A percentile compares a stretch with the other conserved stretches of the same genome.
Evolutionary conservation across 208 protist genomes (phyloP).

Genomic region (Crithidia bombi): DNA sequence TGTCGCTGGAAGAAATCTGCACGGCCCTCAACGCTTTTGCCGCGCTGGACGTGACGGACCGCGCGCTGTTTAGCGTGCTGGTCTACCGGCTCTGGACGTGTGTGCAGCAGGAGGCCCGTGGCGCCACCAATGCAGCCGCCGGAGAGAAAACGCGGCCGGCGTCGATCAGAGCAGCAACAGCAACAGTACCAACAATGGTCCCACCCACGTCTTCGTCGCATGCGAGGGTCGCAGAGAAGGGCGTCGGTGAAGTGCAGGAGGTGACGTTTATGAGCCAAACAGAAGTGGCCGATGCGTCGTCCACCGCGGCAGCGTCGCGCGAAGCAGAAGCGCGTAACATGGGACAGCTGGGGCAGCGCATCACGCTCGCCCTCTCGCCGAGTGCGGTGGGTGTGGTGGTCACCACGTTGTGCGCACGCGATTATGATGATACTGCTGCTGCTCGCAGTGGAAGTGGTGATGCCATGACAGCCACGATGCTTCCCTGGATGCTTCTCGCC

Average conservation of each 20-base stretch:
- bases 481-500: constrained; percentile 62
- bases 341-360: constrained; percentile 23
- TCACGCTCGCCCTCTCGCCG: constrained; percentile 49
- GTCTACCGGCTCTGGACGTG: constrained; percentile 54
- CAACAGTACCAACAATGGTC: neutral
- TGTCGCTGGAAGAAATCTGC: constrained; percentile 42
- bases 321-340: constrained; percentile 11
- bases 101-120: constrained; percentile 17
- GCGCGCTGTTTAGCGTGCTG: constrained; percentile 63
- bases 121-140: neutral
- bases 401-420: constrained; percentile 36
- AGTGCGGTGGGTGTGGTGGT: constrained; percentile 67
- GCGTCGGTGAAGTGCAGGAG: neutral
- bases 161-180: constrained; percentile 19
- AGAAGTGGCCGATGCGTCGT: neutral
- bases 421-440: constrained; percentile 4
- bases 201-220: no score
- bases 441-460: neutral
- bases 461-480: constrained; percentile 33
- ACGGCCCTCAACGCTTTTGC: constrained; percentile 74
- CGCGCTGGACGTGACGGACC: constrained; percentile 68
- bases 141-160: neutral
- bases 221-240: neutral
- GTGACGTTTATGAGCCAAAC: neutral
- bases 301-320: no score